A percentile compares a stretch with the other conserved stretches of the same genome.
Conservation (phyloP, 192 early-diverging fungal species). For the Bifiguratus adelaidae region DNA sequence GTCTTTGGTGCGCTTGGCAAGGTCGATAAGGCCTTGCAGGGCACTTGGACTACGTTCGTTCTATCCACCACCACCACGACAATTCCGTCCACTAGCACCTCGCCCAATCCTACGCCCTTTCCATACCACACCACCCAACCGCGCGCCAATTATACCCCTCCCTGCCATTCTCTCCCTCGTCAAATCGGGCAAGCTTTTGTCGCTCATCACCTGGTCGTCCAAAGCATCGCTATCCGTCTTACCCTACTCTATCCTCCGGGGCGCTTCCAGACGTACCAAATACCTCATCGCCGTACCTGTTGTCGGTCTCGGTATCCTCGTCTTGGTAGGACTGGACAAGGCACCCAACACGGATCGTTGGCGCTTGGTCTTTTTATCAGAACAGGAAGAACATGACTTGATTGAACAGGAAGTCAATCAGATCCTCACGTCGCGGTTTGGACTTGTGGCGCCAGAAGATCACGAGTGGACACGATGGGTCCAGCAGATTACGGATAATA, state of each 20-base stretch:
- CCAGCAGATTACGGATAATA: constrained; percentile 15
- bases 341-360: constrained; percentile 43
- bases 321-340: constrained; percentile 19
- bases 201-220: constrained; percentile 17
- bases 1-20: no score
- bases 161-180: constrained; percentile 11
- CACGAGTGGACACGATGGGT: constrained; percentile 15
- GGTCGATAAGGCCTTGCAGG: no score
- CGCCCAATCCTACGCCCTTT: constrained; percentile 1
- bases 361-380: constrained; percentile 30
- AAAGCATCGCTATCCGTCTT: constrained; percentile 21
- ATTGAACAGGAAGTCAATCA: constrained; percentile 15
- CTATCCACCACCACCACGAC: no score
- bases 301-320: constrained; percentile 10
- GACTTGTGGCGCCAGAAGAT: constrained; percentile 9
- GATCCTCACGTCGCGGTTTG: constrained; percentile 8
- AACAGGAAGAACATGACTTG: constrained; percentile 34
- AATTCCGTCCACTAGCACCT: no score
- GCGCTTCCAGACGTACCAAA: constrained; percentile 4
- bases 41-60: no score
- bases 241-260: constrained; percentile 16
- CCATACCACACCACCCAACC: constrained; percentile 8
- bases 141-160: constrained; percentile 16
- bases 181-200: constrained; percentile 21
- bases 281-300: constrained; percentile 15